Evolutionary conservation across 495 filamentous ascomycete species (phyloP), one percentile per base, ranked within the genome.

Genomic region (Aspergillus biplanus): DNA sequence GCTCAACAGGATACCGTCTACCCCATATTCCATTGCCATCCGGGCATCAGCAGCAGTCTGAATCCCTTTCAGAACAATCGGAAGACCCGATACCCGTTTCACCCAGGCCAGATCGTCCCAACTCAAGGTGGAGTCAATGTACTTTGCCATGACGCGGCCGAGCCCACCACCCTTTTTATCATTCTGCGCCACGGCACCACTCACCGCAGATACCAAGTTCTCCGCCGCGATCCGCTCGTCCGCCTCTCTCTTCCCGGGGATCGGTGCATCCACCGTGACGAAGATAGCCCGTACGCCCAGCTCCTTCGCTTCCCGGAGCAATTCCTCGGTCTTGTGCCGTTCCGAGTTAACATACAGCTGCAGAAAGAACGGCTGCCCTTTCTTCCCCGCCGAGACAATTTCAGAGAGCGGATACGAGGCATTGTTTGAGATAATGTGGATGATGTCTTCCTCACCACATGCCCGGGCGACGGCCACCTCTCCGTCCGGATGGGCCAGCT

Each of bases 211-310:
- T 4, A 83, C 62, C 27, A 52, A 70, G 44, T 84, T 80, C 46
- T 84, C 81, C 2, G 83, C 75, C n/a, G 81, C 79, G 4, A 74
- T 74, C 2, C 85, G 74, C 71, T 96, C 92, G 73, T 97, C 92
- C 33, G 87, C 85, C 80, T 97, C 92, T 53, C 92, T 81, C 74
- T 97, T 97, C 1, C 92, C 92, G 0, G 91, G 86, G 7, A 91
- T 86, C 1, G 92, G 89, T 2, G 91, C 89, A 72, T 97, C 92
- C n/a, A 96, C 85, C 2, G 93, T 97, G 27, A 96, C 78, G 55
- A 88, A 85, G 50, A 96, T 79, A 3, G 78, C 85, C 49, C 81
- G 81, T 11, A 90, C 71, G 0, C 70, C 73, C 0, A 81, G 67
- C 1, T 66, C 62, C 61, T 86, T 82, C 1, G 71, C 67, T 52